Base-by-base conservation (phyloP, 1,284 basidiomycete species). In the Rhodofomes roseus region DNA sequence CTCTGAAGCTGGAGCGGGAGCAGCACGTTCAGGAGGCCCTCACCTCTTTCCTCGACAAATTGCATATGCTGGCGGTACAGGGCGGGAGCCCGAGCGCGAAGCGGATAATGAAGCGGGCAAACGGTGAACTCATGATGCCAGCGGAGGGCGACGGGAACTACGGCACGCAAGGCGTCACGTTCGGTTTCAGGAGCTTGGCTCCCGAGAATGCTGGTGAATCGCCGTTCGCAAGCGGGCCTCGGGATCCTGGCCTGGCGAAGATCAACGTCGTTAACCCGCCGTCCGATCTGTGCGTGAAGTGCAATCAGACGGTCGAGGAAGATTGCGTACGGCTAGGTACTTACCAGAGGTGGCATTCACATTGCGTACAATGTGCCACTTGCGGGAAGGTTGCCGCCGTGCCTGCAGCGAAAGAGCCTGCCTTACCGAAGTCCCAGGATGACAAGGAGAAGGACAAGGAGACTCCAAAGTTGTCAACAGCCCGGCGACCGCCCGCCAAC, bases 341-440 rank as follows among this genome's bases (percentile, higher is more conserved):
- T 34, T 96, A 95, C 75, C 88, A 95, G 70, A 84, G 97, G 55
- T 99, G 97, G 97, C 97, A 99, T 75, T 92, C 93, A 2, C 83
- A 90, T 31, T 99, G 96, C 73, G 78, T 99, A 48, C 86, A 89
- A 63, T 99, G 96, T 68, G 75, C 76, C 14, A 79, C 77, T 20
- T 98, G 97, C 69, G 90, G 92, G 16, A 92, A 89, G 71, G 80
- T 81, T 36, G 92, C 95, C 40, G 85, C 87, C 16, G 82, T 84
- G 16, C 80, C 84, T 18, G 67, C 78, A 12, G 74, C 79, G 20
- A 86, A 86, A 72, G 85, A 88, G 65, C 67, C 73, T 60, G 62
- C 74, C 58, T 67, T 71, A 65, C 70, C 68, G 64, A 71, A 73
- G 70, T 65, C 62, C 59, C 57, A 54, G n/a, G 68, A 69, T 14